Evolutionary conservation across 176 grass and related monocot species (phyloP).

Genomic region (Carex kokanica): DNA sequence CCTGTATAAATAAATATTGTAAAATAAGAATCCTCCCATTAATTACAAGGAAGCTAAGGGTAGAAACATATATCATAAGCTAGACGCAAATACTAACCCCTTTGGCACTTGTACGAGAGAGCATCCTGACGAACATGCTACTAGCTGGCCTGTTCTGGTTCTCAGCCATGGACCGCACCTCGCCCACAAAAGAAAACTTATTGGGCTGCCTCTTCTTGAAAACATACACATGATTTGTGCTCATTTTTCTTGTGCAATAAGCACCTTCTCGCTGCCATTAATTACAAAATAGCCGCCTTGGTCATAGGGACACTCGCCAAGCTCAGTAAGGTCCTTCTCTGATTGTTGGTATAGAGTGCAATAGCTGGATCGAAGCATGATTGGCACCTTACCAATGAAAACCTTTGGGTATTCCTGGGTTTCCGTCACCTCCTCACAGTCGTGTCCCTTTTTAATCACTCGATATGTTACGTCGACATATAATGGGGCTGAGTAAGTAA

Average conservation of each 20-base stretch:
- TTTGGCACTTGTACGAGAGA: slow-evolving; percentile 86
- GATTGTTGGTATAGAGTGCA: slow-evolving; percentile 85
- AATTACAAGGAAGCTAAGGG: not conserved
- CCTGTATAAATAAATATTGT: slow-evolving; percentile 38
- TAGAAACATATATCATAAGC: not conserved
- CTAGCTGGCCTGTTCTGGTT: slow-evolving; percentile 92
- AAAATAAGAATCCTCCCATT: slow-evolving; percentile 17
- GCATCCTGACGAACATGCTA: slow-evolving; percentile 98
- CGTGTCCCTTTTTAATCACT: slow-evolving; percentile 96
- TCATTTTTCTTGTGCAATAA: slow-evolving; percentile 98
- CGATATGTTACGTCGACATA: slow-evolving; percentile 94
- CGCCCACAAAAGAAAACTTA: slow-evolving; percentile 88
- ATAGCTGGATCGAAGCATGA: slow-evolving; percentile 96
- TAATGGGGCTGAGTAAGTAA: slow-evolving; percentile 88
- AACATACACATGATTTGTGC: slow-evolving; percentile 98
- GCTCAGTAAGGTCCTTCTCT: slow-evolving; percentile 92
- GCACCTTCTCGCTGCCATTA: slow-evolving; percentile 94
- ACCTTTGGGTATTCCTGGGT: slow-evolving; percentile 89
- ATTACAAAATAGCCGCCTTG: slow-evolving; percentile 98
- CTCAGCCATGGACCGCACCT: slow-evolving; percentile 94
- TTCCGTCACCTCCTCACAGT: slow-evolving; percentile 95
- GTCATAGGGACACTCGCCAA: slow-evolving; percentile 95
- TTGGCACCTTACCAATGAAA: slow-evolving; percentile 97
- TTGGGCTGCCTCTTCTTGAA: slow-evolving; percentile 99
- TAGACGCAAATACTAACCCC: slow-evolving; percentile 53